Percentiles rank a stretch among this genome's conserved stretches.
phyloP scores from a whole-genome alignment of 176 grass and related monocot genomes.

The Phyllostachys edulis region DNA sequence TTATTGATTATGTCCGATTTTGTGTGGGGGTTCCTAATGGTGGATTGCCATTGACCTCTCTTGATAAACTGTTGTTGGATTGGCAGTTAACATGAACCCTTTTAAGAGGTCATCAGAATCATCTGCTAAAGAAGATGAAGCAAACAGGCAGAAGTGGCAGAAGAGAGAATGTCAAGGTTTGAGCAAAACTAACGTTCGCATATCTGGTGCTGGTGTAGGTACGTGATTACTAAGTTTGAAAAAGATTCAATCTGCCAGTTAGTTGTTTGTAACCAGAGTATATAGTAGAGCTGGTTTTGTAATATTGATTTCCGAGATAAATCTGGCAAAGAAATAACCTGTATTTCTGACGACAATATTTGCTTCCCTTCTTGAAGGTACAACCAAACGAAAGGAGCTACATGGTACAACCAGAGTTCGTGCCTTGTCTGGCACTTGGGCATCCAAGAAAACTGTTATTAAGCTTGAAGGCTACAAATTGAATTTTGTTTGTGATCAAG shows the following conservation, averaged over 20 bases:
- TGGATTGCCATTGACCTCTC: slow-evolving; percentile 12
- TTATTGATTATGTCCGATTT: no score
- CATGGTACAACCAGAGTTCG: slow-evolving; percentile 47
- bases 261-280: neutral
- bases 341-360: neutral
- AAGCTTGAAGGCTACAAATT: slow-evolving; percentile 76
- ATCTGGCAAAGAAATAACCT: neutral
- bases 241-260: slow-evolving; percentile 13
- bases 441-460: slow-evolving; percentile 43
- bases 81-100: slow-evolving; percentile 30
- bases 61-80: neutral
- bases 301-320: neutral
- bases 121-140: slow-evolving; percentile 14
- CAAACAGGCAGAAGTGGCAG: slow-evolving; percentile 9
- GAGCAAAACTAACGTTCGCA: neutral
- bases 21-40: no score
- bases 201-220: slow-evolving; percentile 62
- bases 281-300: neutral
- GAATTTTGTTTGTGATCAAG: slow-evolving; percentile 69
- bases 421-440: slow-evolving; percentile 80
- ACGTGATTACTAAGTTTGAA: slow-evolving; percentile 24
- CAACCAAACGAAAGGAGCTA: slow-evolving; percentile 83
- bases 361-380: slow-evolving; percentile 54
- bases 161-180: slow-evolving; percentile 26
- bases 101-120: slow-evolving; percentile 39